These are phyloP conservation scores for Coemansia sp. DNA, from an alignment of 192 early-diverging fungal genomes.

Conservation along the genomic window DNA sequence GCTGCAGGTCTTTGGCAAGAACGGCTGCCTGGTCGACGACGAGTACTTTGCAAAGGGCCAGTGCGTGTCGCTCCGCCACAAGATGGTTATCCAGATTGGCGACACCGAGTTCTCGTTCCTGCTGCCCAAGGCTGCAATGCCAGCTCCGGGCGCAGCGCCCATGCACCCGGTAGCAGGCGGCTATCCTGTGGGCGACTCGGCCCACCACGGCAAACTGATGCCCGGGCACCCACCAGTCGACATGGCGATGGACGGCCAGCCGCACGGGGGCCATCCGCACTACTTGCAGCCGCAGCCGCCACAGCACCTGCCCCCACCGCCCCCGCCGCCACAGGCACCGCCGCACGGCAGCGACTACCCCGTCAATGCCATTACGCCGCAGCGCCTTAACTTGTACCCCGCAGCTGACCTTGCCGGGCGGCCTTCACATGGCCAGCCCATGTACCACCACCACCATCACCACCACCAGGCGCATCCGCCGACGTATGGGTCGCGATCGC, in stretches of 20 bases:
- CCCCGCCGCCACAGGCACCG: neutral
- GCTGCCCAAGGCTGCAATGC: conserved; percentile 52
- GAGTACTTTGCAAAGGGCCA: conserved; percentile 64
- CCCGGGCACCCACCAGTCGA: neutral
- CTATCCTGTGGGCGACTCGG: neutral
- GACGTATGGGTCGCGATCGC: neutral
- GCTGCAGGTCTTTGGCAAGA: conserved; percentile 80
- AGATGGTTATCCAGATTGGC: conserved; percentile 73
- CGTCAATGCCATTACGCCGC: conserved; percentile 43
- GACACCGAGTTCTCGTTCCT: conserved; percentile 76
- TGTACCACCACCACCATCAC: neutral
- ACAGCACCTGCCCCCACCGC: conserved; percentile 1
- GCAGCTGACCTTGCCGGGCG: neutral
- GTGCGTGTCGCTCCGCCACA: conserved; percentile 53
- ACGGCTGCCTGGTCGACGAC: conserved; percentile 84
- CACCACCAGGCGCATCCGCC: neutral
- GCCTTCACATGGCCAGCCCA: neutral
- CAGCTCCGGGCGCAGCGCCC: neutral
- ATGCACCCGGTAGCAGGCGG: neutral
- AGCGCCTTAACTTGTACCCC: conserved; percentile 42
- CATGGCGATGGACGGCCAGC: conserved; percentile 1
- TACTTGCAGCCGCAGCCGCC: conserved; percentile 2
- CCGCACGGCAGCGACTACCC: conserved; percentile 14
- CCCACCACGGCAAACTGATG: neutral
- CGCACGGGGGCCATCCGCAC: conserved; percentile 1